phyloP scores from a whole-genome alignment of 1,284 basidiomycete genomes.

The Puccinia brachypodii region DNA sequence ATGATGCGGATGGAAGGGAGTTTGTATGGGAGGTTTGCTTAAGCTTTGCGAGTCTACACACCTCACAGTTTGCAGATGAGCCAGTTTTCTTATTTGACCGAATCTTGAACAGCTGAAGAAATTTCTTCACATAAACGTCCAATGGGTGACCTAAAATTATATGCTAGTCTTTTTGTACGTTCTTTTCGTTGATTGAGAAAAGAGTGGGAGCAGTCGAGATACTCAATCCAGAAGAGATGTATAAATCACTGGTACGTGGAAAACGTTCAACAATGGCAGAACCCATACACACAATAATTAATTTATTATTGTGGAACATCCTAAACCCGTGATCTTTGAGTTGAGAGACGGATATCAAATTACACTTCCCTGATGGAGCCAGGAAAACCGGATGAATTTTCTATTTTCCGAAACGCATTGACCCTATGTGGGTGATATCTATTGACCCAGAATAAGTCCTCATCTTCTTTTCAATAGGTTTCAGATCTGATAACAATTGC shows the following conservation, averaged over 20 bases:
- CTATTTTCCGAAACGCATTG: not conserved
- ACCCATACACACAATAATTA: not conserved
- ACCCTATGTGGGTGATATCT: not conserved
- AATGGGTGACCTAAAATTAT: not conserved
- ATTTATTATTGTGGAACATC: not conserved
- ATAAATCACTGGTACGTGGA: not conserved
- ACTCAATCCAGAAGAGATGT: not conserved
- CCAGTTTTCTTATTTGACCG: not conserved
- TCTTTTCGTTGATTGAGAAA: not conserved
- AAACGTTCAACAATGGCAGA: not conserved
- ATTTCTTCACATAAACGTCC: not conserved
- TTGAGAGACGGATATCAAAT: not conserved
- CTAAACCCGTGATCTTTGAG: not conserved
- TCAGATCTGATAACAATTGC: not conserved
- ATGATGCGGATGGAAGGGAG: not conserved
- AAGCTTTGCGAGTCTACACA: not conserved
- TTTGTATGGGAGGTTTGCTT: not conserved
- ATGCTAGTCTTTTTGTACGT: not conserved
- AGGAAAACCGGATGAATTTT: not conserved
- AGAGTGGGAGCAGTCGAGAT: not conserved
- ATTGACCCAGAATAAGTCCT: not conserved
- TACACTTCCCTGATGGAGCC: not conserved
- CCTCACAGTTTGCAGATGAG: not conserved
- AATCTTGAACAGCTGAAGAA: not conserved
- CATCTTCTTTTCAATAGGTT: not conserved